These are phyloP conservation scores for Aspergillus bertholletiae DNA, from an alignment of 495 filamentous ascomycete species.

Conservation along the genomic window DNA sequence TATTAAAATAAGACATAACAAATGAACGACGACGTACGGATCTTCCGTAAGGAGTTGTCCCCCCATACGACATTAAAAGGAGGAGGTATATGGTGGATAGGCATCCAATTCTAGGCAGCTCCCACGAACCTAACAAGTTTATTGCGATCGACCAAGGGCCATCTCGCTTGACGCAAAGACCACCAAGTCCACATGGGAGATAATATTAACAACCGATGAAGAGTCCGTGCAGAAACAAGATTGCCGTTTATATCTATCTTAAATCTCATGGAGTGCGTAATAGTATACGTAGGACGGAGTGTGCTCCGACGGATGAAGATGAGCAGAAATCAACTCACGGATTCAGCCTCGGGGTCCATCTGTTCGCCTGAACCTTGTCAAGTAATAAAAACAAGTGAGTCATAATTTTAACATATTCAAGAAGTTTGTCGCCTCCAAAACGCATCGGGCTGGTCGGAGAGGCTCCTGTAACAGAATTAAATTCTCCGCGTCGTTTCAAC, in stretches of 20 bases:
- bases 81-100: too few species aligned
- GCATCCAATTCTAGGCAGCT: too few species aligned
- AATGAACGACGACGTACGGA: too few species aligned
- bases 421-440: not conserved
- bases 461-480: not conserved
- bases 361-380: not conserved
- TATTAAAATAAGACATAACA: not conserved
- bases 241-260: not conserved
- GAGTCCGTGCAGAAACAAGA: conserved; percentile 11
- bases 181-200: conserved; percentile 15
- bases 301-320: not conserved
- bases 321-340: not conserved
- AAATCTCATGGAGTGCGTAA: not conserved
- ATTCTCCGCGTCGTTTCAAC: not conserved
- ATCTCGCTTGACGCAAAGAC: conserved; percentile 14
- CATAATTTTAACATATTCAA: too few species aligned
- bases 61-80: too few species aligned
- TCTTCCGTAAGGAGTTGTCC: too few species aligned
- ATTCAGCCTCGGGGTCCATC: not conserved
- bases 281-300: not conserved
- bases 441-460: too few species aligned
- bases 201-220: conserved; percentile 12
- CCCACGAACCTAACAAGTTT: not conserved
- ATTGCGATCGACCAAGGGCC: conserved; percentile 16
- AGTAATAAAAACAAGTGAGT: not conserved